A percentile compares a stretch with the other conserved stretches of the same genome.
Conservation (phyloP, 306 rosid species). For the Quercus glauca region DNA sequence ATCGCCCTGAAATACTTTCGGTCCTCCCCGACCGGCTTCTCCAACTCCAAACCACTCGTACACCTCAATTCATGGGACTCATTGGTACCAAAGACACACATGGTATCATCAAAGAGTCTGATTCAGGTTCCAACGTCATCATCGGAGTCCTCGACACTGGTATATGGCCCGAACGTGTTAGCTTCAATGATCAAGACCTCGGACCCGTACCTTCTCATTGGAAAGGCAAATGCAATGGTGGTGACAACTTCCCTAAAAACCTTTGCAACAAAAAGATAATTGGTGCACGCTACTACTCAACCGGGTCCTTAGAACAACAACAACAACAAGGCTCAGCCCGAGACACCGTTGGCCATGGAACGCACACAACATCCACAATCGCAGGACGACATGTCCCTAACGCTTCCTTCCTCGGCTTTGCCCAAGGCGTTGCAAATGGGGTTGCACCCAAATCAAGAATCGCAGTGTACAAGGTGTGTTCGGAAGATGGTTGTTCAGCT, state of each 20-base stretch:
- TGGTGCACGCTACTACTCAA: constrained; percentile 7
- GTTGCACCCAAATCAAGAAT: constrained; percentile 13
- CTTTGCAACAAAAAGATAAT: constrained; percentile 32
- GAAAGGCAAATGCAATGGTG: constrained; percentile 17
- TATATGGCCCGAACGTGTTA: constrained; percentile 21
- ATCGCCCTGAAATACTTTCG: constrained; percentile 1
- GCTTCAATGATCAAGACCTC: constrained; percentile 13
- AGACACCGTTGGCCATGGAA: constrained; percentile 17
- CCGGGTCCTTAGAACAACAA: too few species aligned
- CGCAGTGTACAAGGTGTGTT: constrained; percentile 17
- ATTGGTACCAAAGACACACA: neutral
- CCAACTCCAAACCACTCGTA: constrained; percentile 14
- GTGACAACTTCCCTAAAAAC: constrained; percentile 7
- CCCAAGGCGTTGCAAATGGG: constrained; percentile 10
- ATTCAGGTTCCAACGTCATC: constrained; percentile 17
- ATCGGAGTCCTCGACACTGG: constrained; percentile 22
- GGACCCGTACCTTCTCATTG: constrained; percentile 15
- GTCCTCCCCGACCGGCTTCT: constrained; percentile 21
- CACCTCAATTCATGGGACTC: constrained; percentile 25
- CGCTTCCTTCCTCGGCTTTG: constrained; percentile 14
- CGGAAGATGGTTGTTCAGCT: neutral
- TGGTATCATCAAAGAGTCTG: neutral
- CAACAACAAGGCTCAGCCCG: neutral
- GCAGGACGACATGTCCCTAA: constrained; percentile 13
- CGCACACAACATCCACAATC: constrained; percentile 25